Conservation (phyloP, 441 rosid genomes). For the Melastoma candidum region DNA sequence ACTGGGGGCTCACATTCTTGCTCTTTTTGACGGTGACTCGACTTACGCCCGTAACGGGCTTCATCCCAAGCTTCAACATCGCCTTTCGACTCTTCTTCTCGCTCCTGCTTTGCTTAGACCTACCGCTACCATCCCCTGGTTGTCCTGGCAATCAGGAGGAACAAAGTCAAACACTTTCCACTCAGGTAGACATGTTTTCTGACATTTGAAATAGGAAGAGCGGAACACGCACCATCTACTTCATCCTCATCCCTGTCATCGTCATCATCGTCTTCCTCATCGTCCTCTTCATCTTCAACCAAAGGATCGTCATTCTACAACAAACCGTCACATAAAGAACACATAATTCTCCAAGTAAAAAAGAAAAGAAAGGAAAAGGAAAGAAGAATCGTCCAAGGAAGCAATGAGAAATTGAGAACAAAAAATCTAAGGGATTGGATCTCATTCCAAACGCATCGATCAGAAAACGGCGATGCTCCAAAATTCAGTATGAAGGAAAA, state of each 20-base stretch:
- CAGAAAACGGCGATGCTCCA: too few relatives aligned
- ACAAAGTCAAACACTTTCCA: background rate
- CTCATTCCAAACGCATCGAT: too few relatives aligned
- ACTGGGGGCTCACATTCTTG: conserved; percentile 44
- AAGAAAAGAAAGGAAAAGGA: background rate
- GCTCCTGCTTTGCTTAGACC: conserved; percentile 77
- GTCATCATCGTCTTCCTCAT: conserved; percentile 54
- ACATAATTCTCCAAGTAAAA: background rate
- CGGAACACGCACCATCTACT: conserved; percentile 36
- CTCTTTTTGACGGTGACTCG: conserved; percentile 77
- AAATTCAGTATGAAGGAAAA: too few relatives aligned
- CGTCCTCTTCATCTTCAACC: conserved; percentile 66
- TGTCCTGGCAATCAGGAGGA: conserved; percentile 23
- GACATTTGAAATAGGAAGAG: background rate
- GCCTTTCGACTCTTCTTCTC: conserved; percentile 92
- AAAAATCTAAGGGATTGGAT: too few relatives aligned
- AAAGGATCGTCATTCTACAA: conserved; percentile 54
- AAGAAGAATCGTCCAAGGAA: background rate
- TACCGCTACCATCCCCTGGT: conserved; percentile 42
- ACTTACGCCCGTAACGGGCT: conserved; percentile 73
- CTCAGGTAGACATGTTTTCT: too few relatives aligned
- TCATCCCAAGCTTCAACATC: conserved; percentile 87
- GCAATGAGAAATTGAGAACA: too few relatives aligned
- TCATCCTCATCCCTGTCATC: conserved; percentile 24
- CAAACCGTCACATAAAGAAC: background rate